Percentiles rank a stretch among this genome's conserved stretches.
Evolutionary conservation across 2,329 filamentous ascomycete species (phyloP).

Genomic region (Biscogniauxia marginata): DNA sequence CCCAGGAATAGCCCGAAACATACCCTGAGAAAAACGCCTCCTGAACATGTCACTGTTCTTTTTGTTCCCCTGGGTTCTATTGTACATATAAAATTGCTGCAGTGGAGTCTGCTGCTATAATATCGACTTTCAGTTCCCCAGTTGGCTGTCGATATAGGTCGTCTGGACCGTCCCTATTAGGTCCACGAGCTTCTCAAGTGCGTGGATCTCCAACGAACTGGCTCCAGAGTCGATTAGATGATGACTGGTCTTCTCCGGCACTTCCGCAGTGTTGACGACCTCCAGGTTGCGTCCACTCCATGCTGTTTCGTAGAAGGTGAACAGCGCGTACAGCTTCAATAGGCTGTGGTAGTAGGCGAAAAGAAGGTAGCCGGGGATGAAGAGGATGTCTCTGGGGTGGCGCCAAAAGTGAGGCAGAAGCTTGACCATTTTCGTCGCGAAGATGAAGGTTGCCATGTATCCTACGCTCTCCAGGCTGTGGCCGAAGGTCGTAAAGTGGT

Average conservation of each 20-base stretch:
- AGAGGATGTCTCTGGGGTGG: constrained; percentile 50
- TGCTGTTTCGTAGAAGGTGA: constrained; percentile 48
- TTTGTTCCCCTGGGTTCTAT: no score
- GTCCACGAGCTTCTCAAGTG: not conserved
- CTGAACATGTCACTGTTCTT: no score
- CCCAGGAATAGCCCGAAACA: no score
- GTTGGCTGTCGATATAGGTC: no score
- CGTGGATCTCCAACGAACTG: not conserved
- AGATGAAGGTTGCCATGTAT: constrained; percentile 43
- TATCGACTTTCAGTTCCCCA: no score
- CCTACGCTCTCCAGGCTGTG: constrained; percentile 1
- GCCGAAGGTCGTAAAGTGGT: constrained; percentile 17
- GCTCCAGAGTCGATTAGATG: not conserved
- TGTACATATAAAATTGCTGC: no score
- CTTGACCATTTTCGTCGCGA: constrained; percentile 58
- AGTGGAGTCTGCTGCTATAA: no score
- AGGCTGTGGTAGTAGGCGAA: constrained; percentile 59
- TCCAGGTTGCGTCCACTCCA: constrained; percentile 43
- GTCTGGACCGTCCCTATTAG: no score
- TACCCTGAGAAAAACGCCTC: no score
- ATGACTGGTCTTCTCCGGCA: not conserved
- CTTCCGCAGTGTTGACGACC: constrained; percentile 11
- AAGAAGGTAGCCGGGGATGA: constrained; percentile 47
- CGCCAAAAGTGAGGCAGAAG: constrained; percentile 50
- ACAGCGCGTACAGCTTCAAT: constrained; percentile 54